phyloP scores from a whole-genome alignment of 2,329 filamentous ascomycete genomes.

The Exophiala mesophila region DNA sequence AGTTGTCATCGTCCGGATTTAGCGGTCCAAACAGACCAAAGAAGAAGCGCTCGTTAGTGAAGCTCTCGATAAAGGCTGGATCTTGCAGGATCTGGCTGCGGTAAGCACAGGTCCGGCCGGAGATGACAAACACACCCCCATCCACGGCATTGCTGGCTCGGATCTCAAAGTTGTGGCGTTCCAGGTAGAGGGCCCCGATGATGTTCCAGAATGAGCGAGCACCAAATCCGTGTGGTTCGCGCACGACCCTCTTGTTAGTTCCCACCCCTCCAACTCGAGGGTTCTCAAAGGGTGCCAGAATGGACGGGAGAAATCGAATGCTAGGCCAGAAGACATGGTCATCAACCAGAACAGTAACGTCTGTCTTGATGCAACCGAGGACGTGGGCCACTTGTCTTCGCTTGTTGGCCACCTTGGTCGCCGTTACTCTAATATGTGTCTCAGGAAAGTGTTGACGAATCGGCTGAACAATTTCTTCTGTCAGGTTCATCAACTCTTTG shows the following conservation, averaged over 20 bases:
- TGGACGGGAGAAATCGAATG: slow-evolving; percentile 36
- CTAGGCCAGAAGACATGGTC: slow-evolving; percentile 52
- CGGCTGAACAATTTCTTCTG: slow-evolving; percentile 6
- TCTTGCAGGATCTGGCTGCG: slow-evolving; percentile 48
- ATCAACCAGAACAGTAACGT: slow-evolving; percentile 46
- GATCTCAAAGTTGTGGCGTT: slow-evolving; percentile 60
- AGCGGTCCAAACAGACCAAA: slow-evolving; percentile 43
- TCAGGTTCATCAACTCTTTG: slow-evolving; percentile 11
- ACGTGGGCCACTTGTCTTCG: slow-evolving; percentile 45
- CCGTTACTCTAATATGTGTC: slow-evolving; percentile 29
- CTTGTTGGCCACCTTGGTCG: slow-evolving; percentile 41
- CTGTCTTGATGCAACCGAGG: slow-evolving; percentile 35
- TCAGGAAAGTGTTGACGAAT: slow-evolving; percentile 3
- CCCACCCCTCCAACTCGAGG: slow-evolving; percentile 50
- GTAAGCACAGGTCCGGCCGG: slow-evolving; percentile 51
- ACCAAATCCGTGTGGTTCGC: slow-evolving; percentile 28
- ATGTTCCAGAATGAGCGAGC: slow-evolving; percentile 46
- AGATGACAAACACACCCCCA: slow-evolving; percentile 56
- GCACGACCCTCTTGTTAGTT: slow-evolving; percentile 52
- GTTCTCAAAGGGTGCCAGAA: slow-evolving; percentile 45
- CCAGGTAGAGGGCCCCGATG: slow-evolving; percentile 55
- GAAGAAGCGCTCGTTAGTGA: slow-evolving; percentile 49
- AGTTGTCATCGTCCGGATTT: slow-evolving; percentile 59
- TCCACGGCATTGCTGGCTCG: slow-evolving; percentile 53
- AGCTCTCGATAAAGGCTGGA: slow-evolving; percentile 40